These are phyloP conservation scores for Citrus mangshanensis DNA, from an alignment of 345 rosid species.

Conservation along the genomic window DNA sequence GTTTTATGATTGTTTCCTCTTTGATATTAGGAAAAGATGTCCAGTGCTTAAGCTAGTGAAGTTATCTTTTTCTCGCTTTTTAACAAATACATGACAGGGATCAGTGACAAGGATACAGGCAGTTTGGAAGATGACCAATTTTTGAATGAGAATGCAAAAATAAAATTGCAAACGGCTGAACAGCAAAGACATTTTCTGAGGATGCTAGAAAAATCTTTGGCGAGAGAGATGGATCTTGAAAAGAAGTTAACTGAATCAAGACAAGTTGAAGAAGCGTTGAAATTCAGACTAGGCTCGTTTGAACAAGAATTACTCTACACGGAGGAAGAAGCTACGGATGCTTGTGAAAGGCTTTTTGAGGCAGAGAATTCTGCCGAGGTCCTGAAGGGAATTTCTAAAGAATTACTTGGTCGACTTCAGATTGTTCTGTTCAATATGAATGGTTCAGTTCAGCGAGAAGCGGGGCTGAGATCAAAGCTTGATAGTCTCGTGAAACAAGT, in stretches of 20 bases:
- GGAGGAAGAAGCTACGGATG: constrained; percentile 66
- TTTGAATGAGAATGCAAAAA: constrained; percentile 39
- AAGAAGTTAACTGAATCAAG: constrained; percentile 72
- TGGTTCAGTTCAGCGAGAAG: constrained; percentile 55
- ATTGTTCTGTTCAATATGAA: constrained; percentile 63
- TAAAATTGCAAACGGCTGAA: constrained; percentile 75
- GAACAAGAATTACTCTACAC: constrained; percentile 53
- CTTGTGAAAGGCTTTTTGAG: constrained; percentile 55
- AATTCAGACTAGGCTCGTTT: constrained; percentile 42
- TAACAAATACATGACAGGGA: constrained; percentile 42
- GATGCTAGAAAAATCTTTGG: constrained; percentile 94
- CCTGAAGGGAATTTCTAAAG: constrained; percentile 65
- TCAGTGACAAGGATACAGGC: constrained; percentile 25
- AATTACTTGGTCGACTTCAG: constrained; percentile 62
- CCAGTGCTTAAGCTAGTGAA: neutral
- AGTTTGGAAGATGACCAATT: constrained; percentile 38
- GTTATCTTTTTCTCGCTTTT: neutral
- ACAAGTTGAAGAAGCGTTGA: constrained; percentile 54
- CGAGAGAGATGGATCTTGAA: constrained; percentile 88
- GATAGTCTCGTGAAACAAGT: constrained; percentile 37
- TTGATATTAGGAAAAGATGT: constrained; percentile 5
- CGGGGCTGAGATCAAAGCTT: constrained; percentile 50
- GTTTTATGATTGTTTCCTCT: neutral
- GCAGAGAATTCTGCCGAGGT: constrained; percentile 72
- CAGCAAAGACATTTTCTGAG: constrained; percentile 75